Evolutionary conservation across 441 rosid genomes (phyloP), one percentile per base, ranked within the genome.

Genomic region (Populus trichocarpa): DNA sequence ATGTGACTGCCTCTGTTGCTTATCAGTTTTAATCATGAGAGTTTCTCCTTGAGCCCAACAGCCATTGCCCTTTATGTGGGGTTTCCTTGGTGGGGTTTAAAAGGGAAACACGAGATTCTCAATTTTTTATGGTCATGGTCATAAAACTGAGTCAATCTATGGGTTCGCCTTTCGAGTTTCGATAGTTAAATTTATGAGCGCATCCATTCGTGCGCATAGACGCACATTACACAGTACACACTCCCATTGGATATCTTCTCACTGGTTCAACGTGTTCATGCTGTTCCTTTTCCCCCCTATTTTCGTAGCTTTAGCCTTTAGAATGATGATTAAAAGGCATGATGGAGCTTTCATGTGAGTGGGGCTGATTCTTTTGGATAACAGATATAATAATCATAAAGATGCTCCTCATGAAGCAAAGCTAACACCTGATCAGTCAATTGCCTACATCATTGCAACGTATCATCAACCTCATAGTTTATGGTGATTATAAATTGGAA

Each of bases 1-100:
- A 16, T 35, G 61, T 59, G 18, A 25, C 14, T 35, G 26, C 25
- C 53, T 20, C 42, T 12, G 69, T 70, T 77, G 42, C 53, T 36
- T 10, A 73, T 67, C 20, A 42, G 14, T 65, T 75, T 70, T 77
- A 71, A 76, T 76, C 75, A 35, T 71, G 68, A 69, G 77, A 70
- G 63, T 6, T 61, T 25, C 35, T 81, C 67, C 82, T 81, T 71
- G 86, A 83, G 84, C 87, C 84, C 82, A 77, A 75, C 74, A 79
- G 81, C 73, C 74, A 81, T 61, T 59, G 35, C 64, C 68, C 73
- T 80, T 81, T 77, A 64, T 32, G 80, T 70, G 79, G 81, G 83
- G 77, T 28, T 69, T 40, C 68, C 61, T 50, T 69, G 59, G 76
- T 53, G 40, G 68, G 46, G 65, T 32, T 35, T 61, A 66, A 77